Evolutionary conservation across 164 flowering plant species (phyloP), one percentile per base, ranked within the genome.

Genomic region (Liriodendron chinense): DNA sequence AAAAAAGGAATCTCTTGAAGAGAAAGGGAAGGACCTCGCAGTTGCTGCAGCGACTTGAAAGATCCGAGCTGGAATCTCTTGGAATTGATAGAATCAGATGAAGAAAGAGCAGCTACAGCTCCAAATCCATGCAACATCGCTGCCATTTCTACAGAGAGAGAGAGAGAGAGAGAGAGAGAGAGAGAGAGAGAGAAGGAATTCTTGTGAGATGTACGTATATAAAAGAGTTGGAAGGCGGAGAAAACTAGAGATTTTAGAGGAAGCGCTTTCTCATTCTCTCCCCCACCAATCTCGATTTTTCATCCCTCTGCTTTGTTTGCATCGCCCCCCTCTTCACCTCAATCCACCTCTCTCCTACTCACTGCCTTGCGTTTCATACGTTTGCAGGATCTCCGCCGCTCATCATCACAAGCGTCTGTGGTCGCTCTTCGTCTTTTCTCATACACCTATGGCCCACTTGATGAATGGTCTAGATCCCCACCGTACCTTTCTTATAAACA

Each of bases 101-200:
- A 56, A 0, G 86, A 71, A 10, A 85, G 62, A 50, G 86, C 82
- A 0, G 87, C 59, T 1, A 85, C 78, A 18, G 87, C 87, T 72
- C 87, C 89, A 2, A 84, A 62, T n/a, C 88, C 87, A 21, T 83
- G 88, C 34, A 86, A 66, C 68, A 79, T 68, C 8, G 84, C 79
- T 12, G 92, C 89, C 92, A 89, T 89, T 80, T 69, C 47, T 47
- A 48, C 43, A 26, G 16, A 16, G 47, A 68, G 18, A 3, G 13
- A 53, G 59, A 34, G 20, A 34, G 18, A 1, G 62, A 9, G 47
- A 2, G 23, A 1, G 14, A 18, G 68, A 63, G 66, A 22, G 12
- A 66, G 62, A 47, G 62, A 48, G 53, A 24, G 65, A 59, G 73
- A 24, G n/a, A 34, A 34, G 43, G 43, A 7, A 7, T 34, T 34